Percentiles rank a stretch among this genome's conserved stretches.
These are phyloP conservation scores for Pseudocercospora fuligena DNA, from an alignment of 2,329 filamentous ascomycete species.

Conservation along the genomic window DNA sequence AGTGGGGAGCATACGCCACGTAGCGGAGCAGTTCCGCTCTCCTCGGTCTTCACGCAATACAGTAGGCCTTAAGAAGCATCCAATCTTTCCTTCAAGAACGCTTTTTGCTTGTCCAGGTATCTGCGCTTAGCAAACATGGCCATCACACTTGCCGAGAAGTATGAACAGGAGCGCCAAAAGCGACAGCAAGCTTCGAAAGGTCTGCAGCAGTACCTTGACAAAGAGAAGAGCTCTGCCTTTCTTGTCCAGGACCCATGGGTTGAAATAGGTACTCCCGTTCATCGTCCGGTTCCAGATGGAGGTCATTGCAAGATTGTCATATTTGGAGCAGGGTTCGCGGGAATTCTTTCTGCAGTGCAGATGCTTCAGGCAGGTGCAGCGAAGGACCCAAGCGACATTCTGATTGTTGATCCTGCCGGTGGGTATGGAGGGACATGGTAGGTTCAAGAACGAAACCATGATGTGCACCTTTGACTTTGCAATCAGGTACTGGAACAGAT, in stretches of 20 bases:
- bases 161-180: conserved; percentile 32
- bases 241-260: conserved; percentile 37
- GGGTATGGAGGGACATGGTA: conserved; percentile 55
- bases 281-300: background rate
- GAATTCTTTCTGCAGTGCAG: conserved; percentile 46
- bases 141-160: conserved; percentile 16
- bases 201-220: background rate
- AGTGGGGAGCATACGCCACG: too few relatives aligned
- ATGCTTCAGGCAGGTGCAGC: conserved; percentile 44
- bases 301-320: conserved; percentile 34
- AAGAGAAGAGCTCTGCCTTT: background rate
- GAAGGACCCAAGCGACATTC: conserved; percentile 36
- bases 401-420: conserved; percentile 51
- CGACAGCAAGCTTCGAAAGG: conserved; percentile 17
- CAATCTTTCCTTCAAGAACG: too few relatives aligned
- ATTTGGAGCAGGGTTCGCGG: conserved; percentile 51
- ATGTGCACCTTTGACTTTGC: conserved; percentile 44
- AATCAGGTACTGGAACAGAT: conserved; percentile 27
- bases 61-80: too few relatives aligned
- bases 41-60: too few relatives aligned
- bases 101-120: too few relatives aligned
- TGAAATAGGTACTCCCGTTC: conserved; percentile 3
- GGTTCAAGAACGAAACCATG: too few relatives aligned
- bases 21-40: too few relatives aligned
- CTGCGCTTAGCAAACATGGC: background rate